Base-by-base conservation (phyloP, 1,284 basidiomycete genomes). In the Tylopilus sp. region DNA sequence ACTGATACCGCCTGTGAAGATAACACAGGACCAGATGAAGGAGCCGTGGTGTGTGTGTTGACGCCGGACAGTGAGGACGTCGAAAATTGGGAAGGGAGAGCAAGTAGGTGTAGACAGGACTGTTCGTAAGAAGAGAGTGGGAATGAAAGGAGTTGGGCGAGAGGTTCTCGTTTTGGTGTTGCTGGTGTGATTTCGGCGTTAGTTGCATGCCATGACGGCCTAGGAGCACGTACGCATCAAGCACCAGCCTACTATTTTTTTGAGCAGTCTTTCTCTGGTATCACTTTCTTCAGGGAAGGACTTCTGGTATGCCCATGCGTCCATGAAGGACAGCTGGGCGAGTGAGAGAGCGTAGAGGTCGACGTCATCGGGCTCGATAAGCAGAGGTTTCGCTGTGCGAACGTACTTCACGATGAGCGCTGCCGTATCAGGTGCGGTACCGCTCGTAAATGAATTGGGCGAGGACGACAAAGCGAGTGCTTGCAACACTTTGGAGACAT, bases 271-370 rank as follows among this genome's bases (percentile, higher is more conserved):
- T 23, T 72, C 63, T 3, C 84, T 77, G 15, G 74, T 76, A 19
- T 73, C 65, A 42, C 74, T 72, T 15, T 60, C 67, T 55, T 88
- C 84, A 19, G 74, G 74, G 59, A 87, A 89, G 0, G 79, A 82
- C 30, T 81, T 73, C 55, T 86, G 81, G 59, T 79, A 89, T 40
- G 75, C 71, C 88, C 87, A 90, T 6, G 86, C 86, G 36, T 86
- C 82, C 44, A 75, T 60, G 8, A 90, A 66, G 58, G 75, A 82
- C 0, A 73, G 70, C 33, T 86, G 78, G 0, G 81, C 81, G 16
- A 89, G 70, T 1, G 89, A 83, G 23, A 84, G 61, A 1, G 78
- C 66, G 58, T 89, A 89, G 21, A 76, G 68, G 56, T 86, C 79
- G 47, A 89, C 73, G 62, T 88, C 86, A 35, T 76, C 72, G 16